Evolutionary conservation across 169 alveolate species (phyloP).

Genomic region (Babesia bovis): DNA sequence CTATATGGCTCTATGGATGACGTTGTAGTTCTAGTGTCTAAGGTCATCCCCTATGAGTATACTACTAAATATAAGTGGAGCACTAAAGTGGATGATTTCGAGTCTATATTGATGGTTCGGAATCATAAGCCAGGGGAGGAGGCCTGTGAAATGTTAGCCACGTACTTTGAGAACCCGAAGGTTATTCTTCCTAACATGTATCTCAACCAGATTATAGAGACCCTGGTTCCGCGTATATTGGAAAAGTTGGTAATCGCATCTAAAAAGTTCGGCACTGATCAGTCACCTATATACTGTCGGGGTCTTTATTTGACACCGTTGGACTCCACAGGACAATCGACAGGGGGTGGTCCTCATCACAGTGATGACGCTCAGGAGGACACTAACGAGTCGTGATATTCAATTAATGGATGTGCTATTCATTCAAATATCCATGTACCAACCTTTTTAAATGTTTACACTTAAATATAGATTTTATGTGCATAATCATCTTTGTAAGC

Average conservation of each 20-base stretch:
- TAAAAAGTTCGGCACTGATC: constrained; percentile 20
- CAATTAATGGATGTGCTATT: too few relatives aligned
- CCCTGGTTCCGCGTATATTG: constrained; percentile 58
- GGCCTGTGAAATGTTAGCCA: constrained; percentile 42
- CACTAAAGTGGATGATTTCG: constrained; percentile 64
- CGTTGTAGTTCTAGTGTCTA: constrained; percentile 23
- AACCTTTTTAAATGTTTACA: too few relatives aligned
- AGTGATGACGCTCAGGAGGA: too few relatives aligned
- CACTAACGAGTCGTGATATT: too few relatives aligned
- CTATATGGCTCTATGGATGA: constrained; percentile 42
- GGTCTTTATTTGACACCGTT: background rate
- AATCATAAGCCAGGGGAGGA: constrained; percentile 21
- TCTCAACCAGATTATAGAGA: constrained; percentile 54
- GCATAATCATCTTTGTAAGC: too few relatives aligned
- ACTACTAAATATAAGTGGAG: constrained; percentile 42
- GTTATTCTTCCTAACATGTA: constrained; percentile 61
- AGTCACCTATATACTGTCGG: constrained; percentile 28
- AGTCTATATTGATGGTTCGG: constrained; percentile 42
- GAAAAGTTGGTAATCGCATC: constrained; percentile 63
- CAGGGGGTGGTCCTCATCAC: background rate
- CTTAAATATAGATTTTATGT: too few relatives aligned
- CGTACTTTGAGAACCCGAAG: constrained; percentile 64
- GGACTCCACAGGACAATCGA: background rate
- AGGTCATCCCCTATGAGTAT: constrained; percentile 27
- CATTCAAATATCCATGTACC: too few relatives aligned